Percentiles rank a stretch among this genome's conserved stretches.
Evolutionary conservation across 192 early-diverging fungal species (phyloP).

Genomic region (Coemansia sp.): DNA sequence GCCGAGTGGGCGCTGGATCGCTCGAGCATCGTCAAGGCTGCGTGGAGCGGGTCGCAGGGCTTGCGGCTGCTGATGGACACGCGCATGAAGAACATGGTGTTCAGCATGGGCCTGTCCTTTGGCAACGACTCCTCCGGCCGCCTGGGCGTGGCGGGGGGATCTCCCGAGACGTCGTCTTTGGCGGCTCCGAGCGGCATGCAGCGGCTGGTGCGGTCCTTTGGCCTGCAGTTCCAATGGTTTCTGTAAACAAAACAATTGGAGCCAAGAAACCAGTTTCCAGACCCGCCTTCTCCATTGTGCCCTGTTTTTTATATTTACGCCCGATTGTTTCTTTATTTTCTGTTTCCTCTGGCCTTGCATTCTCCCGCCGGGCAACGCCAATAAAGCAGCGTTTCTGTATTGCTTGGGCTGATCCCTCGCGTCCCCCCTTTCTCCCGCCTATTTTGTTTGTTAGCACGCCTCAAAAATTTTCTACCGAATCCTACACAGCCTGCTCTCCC

Average conservation of each 20-base stretch:
- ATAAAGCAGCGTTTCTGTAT: no score
- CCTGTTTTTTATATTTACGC: neutral
- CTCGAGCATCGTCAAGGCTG: slow-evolving; percentile 55
- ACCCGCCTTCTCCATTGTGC: no score
- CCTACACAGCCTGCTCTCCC: no score
- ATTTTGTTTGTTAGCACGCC: no score
- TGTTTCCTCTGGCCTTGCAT: neutral
- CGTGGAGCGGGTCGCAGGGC: slow-evolving; percentile 51
- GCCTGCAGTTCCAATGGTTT: slow-evolving; percentile 48
- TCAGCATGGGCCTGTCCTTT: slow-evolving; percentile 38
- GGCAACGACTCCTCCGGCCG: neutral
- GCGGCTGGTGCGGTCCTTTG: slow-evolving; percentile 38
- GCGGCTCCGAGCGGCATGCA: slow-evolving; percentile 14
- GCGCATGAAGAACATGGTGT: slow-evolving; percentile 41
- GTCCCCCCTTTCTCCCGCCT: no score
- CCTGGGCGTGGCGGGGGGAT: neutral
- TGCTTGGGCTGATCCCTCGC: no score
- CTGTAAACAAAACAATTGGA: no score
- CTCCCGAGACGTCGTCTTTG: slow-evolving; percentile 2
- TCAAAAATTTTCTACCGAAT: no score
- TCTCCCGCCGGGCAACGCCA: no score
- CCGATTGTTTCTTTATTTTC: no score
- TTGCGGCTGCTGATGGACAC: slow-evolving; percentile 35
- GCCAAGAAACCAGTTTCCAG: no score
- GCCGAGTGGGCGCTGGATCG: slow-evolving; percentile 69